Evolutionary conservation across 176 grass and related monocot species (phyloP).

Genomic region (Oryza meyeriana): DNA sequence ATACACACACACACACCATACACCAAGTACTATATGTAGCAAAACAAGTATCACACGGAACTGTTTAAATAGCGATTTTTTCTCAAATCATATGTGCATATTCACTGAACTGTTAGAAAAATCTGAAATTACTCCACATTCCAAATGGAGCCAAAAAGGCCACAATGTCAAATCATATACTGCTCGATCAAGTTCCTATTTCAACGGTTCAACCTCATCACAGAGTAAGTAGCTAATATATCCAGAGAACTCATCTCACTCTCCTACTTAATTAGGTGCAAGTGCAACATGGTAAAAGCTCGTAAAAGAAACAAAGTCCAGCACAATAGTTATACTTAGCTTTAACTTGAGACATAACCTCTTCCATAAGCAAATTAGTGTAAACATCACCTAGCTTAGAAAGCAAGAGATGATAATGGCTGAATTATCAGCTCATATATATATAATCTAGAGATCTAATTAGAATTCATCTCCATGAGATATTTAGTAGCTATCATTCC

Average conservation of each 20-base stretch:
- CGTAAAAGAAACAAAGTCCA: background rate
- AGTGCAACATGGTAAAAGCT: background rate
- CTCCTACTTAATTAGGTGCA: too few species aligned
- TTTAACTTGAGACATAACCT: background rate
- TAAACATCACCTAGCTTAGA: background rate
- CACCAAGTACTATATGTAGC: background rate
- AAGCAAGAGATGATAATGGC: background rate
- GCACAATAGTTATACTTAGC: background rate
- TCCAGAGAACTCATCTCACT: too few species aligned
- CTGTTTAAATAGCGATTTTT: background rate
- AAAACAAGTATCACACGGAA: slow-evolving; percentile 1
- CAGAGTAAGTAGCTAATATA: too few species aligned
- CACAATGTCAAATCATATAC: too few species aligned
- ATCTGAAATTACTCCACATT: too few species aligned
- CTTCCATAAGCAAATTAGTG: too few species aligned
- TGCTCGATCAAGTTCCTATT: background rate
- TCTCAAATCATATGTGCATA: too few species aligned
- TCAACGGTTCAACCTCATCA: too few species aligned
- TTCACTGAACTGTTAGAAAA: too few species aligned
- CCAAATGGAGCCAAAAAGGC: too few species aligned
- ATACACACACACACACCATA: too few species aligned
- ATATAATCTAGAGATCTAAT: background rate
- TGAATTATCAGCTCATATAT: background rate
- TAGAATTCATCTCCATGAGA: background rate
- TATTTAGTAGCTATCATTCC: background rate